phyloP scores from a whole-genome alignment of 2,329 filamentous ascomycete species.

The Alternaria hordeiaustralica region DNA sequence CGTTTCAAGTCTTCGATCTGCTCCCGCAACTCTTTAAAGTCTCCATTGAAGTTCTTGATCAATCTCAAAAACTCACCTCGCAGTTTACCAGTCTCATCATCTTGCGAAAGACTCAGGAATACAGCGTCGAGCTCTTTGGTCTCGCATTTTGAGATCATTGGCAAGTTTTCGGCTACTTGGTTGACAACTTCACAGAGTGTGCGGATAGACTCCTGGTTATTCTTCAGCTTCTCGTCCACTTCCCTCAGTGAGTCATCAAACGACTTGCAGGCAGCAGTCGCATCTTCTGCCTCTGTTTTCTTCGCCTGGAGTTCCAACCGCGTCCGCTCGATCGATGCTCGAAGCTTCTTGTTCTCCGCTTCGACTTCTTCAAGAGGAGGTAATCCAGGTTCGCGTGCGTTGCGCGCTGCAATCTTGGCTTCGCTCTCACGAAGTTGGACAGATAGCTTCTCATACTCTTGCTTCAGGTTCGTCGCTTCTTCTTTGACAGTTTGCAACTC shows the following conservation, averaged over 20 bases:
- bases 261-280: background rate
- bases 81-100: background rate
- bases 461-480: background rate
- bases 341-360: background rate
- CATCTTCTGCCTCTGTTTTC: background rate
- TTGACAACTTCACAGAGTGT: background rate
- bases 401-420: background rate
- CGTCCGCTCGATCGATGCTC: background rate
- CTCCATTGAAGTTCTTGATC: background rate
- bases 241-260: background rate
- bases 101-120: background rate
- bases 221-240: background rate
- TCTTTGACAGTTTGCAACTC: slow-evolving; percentile 1
- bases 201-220: background rate
- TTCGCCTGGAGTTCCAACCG: background rate
- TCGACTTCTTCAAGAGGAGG: background rate
- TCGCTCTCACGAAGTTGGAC: background rate
- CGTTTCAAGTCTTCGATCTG: background rate
- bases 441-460: background rate
- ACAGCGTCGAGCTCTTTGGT: background rate
- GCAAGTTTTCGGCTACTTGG: background rate
- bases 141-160: background rate
- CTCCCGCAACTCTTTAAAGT: background rate
- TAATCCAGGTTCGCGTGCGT: background rate
- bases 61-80: background rate